phyloP scores from a whole-genome alignment of 441 rosid genomes.

The Isatis lusitanica region DNA sequence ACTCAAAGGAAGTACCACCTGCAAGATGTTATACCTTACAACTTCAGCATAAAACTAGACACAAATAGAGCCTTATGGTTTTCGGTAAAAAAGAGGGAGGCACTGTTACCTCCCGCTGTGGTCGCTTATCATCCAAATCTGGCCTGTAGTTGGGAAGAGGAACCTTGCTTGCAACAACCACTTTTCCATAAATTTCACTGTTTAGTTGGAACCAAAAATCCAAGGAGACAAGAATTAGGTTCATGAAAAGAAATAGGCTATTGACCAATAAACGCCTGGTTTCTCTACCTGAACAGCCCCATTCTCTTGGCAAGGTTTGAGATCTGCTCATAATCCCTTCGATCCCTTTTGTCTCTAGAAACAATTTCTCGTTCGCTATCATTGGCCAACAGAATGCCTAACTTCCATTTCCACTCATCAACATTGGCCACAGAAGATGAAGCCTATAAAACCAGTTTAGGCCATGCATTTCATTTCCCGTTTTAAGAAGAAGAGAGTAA shows the following conservation, averaged over 20 bases:
- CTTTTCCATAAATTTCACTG: slow-evolving; percentile 91
- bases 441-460: slow-evolving; percentile 48
- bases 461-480: slow-evolving; percentile 4
- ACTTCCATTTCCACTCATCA: slow-evolving; percentile 98
- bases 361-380: slow-evolving; percentile 82
- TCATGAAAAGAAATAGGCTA: background rate
- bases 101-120: slow-evolving; percentile 87
- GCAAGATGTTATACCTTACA: slow-evolving; percentile 23
- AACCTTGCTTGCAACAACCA: slow-evolving; percentile 95
- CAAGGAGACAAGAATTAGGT: slow-evolving; percentile 2
- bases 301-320: slow-evolving; percentile 82
- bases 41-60: slow-evolving; percentile 9
- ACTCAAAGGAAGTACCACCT: slow-evolving; percentile 89
- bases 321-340: slow-evolving; percentile 94
- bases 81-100: slow-evolving; percentile 16
- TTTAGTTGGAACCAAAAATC: background rate
- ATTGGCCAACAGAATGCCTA: slow-evolving; percentile 65
- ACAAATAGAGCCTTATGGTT: background rate
- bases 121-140: slow-evolving; percentile 97
- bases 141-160: slow-evolving; percentile 97
- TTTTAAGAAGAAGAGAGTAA: background rate
- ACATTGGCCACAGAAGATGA: slow-evolving; percentile 92
- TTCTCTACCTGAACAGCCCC: slow-evolving; percentile 79
- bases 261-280: background rate
- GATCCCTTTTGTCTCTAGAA: slow-evolving; percentile 87